Evolutionary conservation across 2,329 filamentous ascomycete genomes (phyloP).

Genomic region (Calonectria ilicicola): DNA sequence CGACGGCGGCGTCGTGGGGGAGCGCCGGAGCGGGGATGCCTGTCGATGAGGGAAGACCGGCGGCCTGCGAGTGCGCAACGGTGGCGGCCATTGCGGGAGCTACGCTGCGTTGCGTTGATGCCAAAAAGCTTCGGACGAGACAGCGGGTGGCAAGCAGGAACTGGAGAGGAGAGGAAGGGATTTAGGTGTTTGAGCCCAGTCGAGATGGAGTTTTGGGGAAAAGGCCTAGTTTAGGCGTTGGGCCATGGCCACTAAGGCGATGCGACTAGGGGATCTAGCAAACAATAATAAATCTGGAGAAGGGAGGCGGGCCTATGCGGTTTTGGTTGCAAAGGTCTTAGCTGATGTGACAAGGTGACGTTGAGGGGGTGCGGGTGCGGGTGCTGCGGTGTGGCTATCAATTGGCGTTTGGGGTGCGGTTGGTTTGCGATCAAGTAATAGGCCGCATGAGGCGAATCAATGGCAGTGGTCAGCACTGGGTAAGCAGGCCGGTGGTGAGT

Average conservation of each 20-base stretch:
- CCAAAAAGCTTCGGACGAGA: constrained; percentile 3
- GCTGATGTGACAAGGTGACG: constrained; percentile 1
- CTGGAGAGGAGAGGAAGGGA: not conserved
- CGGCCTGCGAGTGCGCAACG: constrained; percentile 47
- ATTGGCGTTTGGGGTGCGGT: not conserved
- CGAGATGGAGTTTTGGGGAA: not conserved
- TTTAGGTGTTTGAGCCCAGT: not conserved
- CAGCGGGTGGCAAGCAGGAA: not conserved
- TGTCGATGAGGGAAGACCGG: constrained; percentile 39
- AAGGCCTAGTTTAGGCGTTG: constrained; percentile 25
- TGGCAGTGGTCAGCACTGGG: not conserved
- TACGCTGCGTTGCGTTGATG: not conserved
- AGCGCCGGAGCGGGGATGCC: constrained; percentile 37
- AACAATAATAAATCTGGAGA: not conserved
- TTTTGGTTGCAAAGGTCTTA: not conserved
- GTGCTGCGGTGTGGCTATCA: constrained; percentile 9
- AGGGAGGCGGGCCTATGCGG: not conserved
- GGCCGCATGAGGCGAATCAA: not conserved
- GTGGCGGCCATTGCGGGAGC: constrained; percentile 44
- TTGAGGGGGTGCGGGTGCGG: not conserved
- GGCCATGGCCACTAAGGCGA: constrained; percentile 29
- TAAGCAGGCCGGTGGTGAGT: not conserved
- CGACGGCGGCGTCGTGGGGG: constrained; percentile 30
- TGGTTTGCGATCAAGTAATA: not conserved
- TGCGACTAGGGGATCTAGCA: constrained; percentile 4